Evolutionary conservation across 352 stramenopile genomes (phyloP), one percentile per base, ranked within the genome.

Genomic region (Phytophthora colocasiae): DNA sequence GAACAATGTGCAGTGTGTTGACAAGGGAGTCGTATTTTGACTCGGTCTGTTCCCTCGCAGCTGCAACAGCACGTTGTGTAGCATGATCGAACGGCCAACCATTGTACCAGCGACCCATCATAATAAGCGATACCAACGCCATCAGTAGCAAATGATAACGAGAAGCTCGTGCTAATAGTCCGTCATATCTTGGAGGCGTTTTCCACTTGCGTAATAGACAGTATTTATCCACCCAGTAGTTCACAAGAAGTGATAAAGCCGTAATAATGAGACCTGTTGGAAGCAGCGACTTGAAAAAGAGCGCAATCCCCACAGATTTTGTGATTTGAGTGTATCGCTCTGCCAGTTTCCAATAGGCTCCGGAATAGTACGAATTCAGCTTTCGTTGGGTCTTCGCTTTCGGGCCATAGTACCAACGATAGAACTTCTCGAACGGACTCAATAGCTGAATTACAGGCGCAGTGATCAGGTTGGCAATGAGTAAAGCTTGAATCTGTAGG

Each of bases 141-240:
- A 90, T 81, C 6, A 91, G 52, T 3, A 93, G 57, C 60, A 93
- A 64, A 54, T 93, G 83, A 57, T 90, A 89, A 8, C 85, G 73
- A 46, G 83, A 90, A 40, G 80, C 69, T 11, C 75, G 69, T 6
- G 85, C 81, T n/a, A 93, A 57, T 17, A 87, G 59, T 4, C 80
- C 85, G 62, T 91, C 77, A 63, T 85, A 90, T 40, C 74, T 67
- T 6, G 83, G 85, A 9, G 72, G 83, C 8, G 77, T 83, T 62
- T 87, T 91, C 89, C 81, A 95, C 55, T 83, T 84, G 54, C 81
- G 84, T 50, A 93, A 65, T 43, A 94, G 55, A 43, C 86, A 94
- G 57, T 87, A 94, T 66, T 94, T 94, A 72, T 92, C 85, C 36
- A 93, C 81, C 83, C 83, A 92, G 68, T 91, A 94, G 55, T 90